Base-by-base conservation (phyloP, 257 asterid genomes). In the Vinca minor region DNA sequence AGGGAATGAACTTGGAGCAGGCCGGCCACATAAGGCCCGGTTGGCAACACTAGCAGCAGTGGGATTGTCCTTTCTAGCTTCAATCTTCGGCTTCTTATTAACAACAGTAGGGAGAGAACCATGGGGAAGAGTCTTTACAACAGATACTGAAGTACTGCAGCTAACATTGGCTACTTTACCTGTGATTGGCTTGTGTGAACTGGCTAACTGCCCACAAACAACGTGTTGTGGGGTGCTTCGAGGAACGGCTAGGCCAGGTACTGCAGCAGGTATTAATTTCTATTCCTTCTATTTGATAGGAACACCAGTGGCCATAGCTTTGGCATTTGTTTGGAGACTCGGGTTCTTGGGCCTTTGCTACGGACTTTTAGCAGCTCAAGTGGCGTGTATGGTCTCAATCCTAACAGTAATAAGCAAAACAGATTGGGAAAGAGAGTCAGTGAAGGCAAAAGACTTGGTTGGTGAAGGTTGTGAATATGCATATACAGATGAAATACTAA, bases 1-100 rank as follows among this genome's bases (percentile, higher is more conserved):
- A 49, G 98, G 98, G 17, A 82, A 83, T 23, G 98, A 86, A 69
- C 92, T 91, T 3, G 96, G 98, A 79, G 96, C 98, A 36, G 94
- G 89, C 31, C 77, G 90, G 77, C 86, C 94, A 32, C 72, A 64
- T 28, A 83, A 76, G 75, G 98, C 95, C 29, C 87, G 87, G 8
- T 66, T 91, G 80, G 90, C 96, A 50, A 78, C 93, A 63, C 38
- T 75, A 38, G 87, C 84, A 54, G 81, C 91, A 61, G 76, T 85
- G 58, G 91, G 79, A 48, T 59, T 91, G 70, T 94, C 98, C 13
- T 84, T 88, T 69, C 46, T 72, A 31, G 73, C 82, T 46, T 85
- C 98, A 39, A 38, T 71, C 2, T 78, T 91, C 61, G 98, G 98
- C 20, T 74, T 86, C 68, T 68, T 88, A 62, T 69, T 84, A 77